Conservation (phyloP, 1,139 yeast species). For the Sugiyamaella xylanicola region DNA sequence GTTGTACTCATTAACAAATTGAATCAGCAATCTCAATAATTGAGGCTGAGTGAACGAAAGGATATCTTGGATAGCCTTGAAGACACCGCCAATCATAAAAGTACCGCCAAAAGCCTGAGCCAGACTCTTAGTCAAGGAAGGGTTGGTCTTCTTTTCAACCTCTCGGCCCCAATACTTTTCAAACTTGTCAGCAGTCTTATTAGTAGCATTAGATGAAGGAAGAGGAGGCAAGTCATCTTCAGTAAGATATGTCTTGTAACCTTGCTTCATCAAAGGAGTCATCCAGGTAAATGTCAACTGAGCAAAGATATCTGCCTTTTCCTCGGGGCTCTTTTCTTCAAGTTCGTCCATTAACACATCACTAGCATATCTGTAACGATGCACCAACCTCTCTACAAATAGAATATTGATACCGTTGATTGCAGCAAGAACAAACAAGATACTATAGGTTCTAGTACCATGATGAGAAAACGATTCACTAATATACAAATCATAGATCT, state of each 20-base stretch:
- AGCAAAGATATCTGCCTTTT: slow-evolving; percentile 79
- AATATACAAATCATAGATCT: slow-evolving; percentile 52
- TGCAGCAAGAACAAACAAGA: slow-evolving; percentile 50
- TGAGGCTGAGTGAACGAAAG: slow-evolving; percentile 91
- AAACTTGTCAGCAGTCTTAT: slow-evolving; percentile 47
- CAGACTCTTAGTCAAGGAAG: slow-evolving; percentile 69
- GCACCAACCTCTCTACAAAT: slow-evolving; percentile 57
- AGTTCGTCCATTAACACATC: slow-evolving; percentile 48
- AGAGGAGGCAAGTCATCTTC: slow-evolving; percentile 81
- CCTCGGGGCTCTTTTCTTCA: slow-evolving; percentile 59
- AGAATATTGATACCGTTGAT: slow-evolving; percentile 57
- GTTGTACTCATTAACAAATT: slow-evolving; percentile 77
- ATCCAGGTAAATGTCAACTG: slow-evolving; percentile 87
- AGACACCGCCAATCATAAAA: slow-evolving; percentile 71
- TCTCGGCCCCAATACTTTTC: slow-evolving; percentile 62
- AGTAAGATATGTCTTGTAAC: slow-evolving; percentile 70
- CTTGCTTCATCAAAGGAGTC: slow-evolving; percentile 85
- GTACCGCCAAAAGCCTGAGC: slow-evolving; percentile 69
- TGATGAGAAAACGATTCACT: slow-evolving; percentile 46
- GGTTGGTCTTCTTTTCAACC: slow-evolving; percentile 48
- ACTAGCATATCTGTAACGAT: slow-evolving; percentile 47
- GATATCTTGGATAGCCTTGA: slow-evolving; percentile 75
- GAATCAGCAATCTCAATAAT: slow-evolving; percentile 69
- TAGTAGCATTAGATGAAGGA: slow-evolving; percentile 65
- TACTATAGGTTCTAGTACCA: slow-evolving; percentile 33